Conservation (phyloP, 1,284 basidiomycete genomes). For the Phellinidium pouzarii region DNA sequence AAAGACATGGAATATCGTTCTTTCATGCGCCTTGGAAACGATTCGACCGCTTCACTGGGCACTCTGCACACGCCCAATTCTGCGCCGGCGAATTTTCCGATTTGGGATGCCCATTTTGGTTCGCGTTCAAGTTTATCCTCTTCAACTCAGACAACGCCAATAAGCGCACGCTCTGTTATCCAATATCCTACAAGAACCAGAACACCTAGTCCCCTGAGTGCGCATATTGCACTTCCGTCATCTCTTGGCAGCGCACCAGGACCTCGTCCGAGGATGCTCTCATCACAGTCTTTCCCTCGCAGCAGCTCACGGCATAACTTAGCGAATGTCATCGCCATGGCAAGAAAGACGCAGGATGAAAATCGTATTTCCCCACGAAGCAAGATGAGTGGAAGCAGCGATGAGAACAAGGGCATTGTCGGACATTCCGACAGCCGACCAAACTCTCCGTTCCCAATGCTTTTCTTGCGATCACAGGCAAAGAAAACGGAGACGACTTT, state of each 20-base stretch:
- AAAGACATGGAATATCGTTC: conserved; percentile 5
- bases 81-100: conserved; percentile 5
- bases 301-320: neutral
- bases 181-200: neutral
- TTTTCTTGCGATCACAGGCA: conserved; percentile 5
- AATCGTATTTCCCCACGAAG: neutral
- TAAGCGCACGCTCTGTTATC: too few species aligned
- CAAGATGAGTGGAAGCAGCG: neutral
- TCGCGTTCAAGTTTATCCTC: conserved; percentile 6
- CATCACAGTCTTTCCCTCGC: neutral
- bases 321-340: neutral
- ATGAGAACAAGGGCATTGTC: neutral
- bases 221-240: neutral
- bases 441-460: conserved; percentile 17
- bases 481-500: neutral
- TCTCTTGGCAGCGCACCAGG: neutral
- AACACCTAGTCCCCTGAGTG: conserved; percentile 2
- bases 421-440: conserved; percentile 16
- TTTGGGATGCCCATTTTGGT: conserved; percentile 4
- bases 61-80: conserved; percentile 2
- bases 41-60: neutral
- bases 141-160: neutral
- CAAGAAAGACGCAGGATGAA: neutral
- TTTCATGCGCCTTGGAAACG: conserved; percentile 12
- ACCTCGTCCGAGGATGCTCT: neutral